Conservation (phyloP, 2,329 filamentous ascomycete species). For the Geosmithia putterillii region DNA sequence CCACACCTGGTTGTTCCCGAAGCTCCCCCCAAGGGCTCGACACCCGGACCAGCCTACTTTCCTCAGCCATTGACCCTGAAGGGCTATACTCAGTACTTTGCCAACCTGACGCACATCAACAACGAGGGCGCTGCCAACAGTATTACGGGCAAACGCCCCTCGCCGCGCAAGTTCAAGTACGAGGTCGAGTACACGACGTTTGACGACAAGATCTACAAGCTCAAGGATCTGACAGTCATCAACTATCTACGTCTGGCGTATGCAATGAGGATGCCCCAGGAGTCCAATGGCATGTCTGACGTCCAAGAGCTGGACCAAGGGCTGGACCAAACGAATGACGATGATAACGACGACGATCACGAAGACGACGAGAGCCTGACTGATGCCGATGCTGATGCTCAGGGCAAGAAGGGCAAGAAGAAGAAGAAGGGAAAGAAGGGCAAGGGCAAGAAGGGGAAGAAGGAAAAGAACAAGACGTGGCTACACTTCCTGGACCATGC, state of each 20-base stretch:
- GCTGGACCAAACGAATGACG: conserved; percentile 6
- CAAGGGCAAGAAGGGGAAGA: conserved; percentile 37
- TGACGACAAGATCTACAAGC: conserved; percentile 59
- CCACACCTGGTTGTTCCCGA: conserved; percentile 55
- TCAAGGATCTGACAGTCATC: conserved; percentile 74
- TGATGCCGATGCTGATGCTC: conserved; percentile 20
- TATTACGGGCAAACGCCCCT: conserved; percentile 40
- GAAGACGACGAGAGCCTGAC: too few species aligned
- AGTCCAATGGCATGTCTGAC: conserved; percentile 8
- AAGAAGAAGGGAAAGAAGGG: conserved; percentile 31
- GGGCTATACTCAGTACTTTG: conserved; percentile 82
- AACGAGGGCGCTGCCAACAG: conserved; percentile 57
- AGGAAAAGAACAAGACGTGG: conserved; percentile 54
- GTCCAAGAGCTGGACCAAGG: conserved; percentile 8
- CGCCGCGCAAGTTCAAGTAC: conserved; percentile 55
- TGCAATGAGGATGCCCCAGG: conserved; percentile 37
- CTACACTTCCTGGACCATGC: conserved; percentile 64
- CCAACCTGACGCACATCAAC: conserved; percentile 86
- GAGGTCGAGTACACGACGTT: conserved; percentile 81
- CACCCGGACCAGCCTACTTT: conserved; percentile 82
- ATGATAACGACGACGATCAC: conserved; percentile 9
- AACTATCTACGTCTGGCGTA: conserved; percentile 72
- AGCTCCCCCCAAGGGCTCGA: conserved; percentile 57
- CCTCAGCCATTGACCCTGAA: conserved; percentile 69
- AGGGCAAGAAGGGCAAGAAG: conserved; percentile 28